Base-by-base conservation (phyloP, 306 rosid species). In the Acacia melanoxylon region DNA sequence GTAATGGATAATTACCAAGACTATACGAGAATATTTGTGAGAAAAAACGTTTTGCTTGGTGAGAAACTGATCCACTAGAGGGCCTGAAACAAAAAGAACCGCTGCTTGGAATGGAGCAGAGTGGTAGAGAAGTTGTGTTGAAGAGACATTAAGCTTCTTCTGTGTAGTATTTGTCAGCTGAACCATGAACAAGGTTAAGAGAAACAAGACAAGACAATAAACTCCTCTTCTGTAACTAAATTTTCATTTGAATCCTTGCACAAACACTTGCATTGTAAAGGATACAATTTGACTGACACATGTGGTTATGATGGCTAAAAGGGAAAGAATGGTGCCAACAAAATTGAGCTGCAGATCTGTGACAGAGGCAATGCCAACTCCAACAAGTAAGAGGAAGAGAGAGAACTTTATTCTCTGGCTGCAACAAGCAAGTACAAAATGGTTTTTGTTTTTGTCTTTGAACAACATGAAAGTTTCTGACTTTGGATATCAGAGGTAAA, bases 31-130 rank as follows among this genome's bases (percentile, higher is more conserved):
- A 86, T 93, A 95, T 86, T 92, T 92, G 86, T 84, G 81, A 76
- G 94, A 89, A 82, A 95, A 93, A 83, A 95, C 98, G 80, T 81
- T 92, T 85, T 90, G 90, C 72, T 92, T 89, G 88, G 97, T 95
- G 75, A 95, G 94, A 79, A 76, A 86, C 81, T 92, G 92, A 84
- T 95, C 99, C 48, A 93, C 95, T 25, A 91, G 16, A 82, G 99
- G 99, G 69, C 99, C 99, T n/a, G 97, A 89, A 69, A 95, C 93
- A 80, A 93, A 92, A 17, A 95, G 96, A 87, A 95, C 91, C 40
- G 99, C 99, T 74, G 99, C 98, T 86, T 95, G 99, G 86, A 92
- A 95, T 77, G 99, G 99, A 2, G 98, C 90, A 54, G 99, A 95
- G 19, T 95, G 98, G 88, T 95, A 95, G 51, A 95, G 89, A 52